phyloP scores from a whole-genome alignment of 2,329 filamentous ascomycete species.

The Apiospora marii region DNA sequence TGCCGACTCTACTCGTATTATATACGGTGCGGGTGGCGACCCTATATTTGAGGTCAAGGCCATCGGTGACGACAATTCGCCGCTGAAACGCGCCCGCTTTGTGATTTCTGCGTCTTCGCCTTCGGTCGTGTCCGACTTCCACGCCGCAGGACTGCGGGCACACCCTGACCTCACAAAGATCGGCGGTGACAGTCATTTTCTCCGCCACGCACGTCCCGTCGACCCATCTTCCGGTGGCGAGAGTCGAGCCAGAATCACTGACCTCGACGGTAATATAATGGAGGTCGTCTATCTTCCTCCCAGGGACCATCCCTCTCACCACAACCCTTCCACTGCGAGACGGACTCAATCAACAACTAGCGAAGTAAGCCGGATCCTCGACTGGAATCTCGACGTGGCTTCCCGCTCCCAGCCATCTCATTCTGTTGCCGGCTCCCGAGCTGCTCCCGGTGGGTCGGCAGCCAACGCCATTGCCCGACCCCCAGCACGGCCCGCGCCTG shows the following conservation, averaged over 20 bases:
- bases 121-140: conserved; percentile 74
- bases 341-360: conserved; percentile 47
- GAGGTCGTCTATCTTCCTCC: conserved; percentile 72
- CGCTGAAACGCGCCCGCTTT: conserved; percentile 56
- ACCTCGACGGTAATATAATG: conserved; percentile 85
- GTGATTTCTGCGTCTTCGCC: conserved; percentile 74
- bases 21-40: conserved; percentile 47
- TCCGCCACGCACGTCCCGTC: conserved; percentile 30
- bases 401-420: conserved; percentile 36
- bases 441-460: conserved; percentile 24
- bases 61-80: conserved; percentile 46
- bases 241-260: conserved; percentile 67
- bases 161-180: conserved; percentile 58
- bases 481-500: conserved; percentile 29
- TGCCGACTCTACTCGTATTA: conserved; percentile 47
- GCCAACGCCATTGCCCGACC: conserved; percentile 30
- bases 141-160: conserved; percentile 72
- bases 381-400: conserved; percentile 58
- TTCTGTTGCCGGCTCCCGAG: conserved; percentile 33
- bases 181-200: conserved; percentile 47
- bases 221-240: conserved; percentile 40
- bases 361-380: conserved; percentile 53
- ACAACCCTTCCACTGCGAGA: conserved; percentile 45
- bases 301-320: conserved; percentile 45
- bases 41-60: conserved; percentile 57